These are phyloP conservation scores for Neotropicomus parvogracilis DNA, from an alignment of 1,284 basidiomycete species.

Conservation along the genomic window DNA sequence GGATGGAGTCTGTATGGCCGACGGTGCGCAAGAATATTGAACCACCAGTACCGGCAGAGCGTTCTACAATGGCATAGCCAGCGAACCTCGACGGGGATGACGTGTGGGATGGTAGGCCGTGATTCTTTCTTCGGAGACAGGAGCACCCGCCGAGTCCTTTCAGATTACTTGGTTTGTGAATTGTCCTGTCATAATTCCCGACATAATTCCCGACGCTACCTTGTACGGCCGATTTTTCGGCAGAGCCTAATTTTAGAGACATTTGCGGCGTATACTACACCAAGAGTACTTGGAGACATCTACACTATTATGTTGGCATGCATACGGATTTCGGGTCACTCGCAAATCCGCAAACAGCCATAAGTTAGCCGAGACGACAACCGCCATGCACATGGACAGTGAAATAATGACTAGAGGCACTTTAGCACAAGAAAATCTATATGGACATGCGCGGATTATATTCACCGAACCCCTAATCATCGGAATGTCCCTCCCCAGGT, in stretches of 20 bases:
- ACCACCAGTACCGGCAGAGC: slow-evolving; percentile 43
- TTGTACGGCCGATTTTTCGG: slow-evolving; percentile 22
- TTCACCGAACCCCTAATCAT: slow-evolving; percentile 32
- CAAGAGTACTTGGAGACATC: slow-evolving; percentile 23
- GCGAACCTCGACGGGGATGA: slow-evolving; percentile 30
- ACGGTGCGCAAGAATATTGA: slow-evolving; percentile 14
- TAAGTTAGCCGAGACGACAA: slow-evolving; percentile 22
- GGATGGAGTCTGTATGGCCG: slow-evolving; percentile 27
- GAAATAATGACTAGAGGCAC: slow-evolving; percentile 23
- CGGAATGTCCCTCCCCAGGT: slow-evolving; percentile 38
- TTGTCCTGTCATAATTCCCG: too few relatives aligned
- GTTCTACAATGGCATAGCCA: slow-evolving; percentile 42
- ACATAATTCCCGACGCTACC: slow-evolving; percentile 23
- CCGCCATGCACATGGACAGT: slow-evolving; percentile 20
- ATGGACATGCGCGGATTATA: slow-evolving; percentile 25
- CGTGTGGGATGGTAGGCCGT: slow-evolving; percentile 21
- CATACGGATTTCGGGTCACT: slow-evolving; percentile 13
- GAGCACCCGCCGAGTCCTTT: slow-evolving; percentile 16
- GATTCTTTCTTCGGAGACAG: slow-evolving; percentile 29
- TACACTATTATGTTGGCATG: slow-evolving; percentile 28
- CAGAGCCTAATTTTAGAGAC: slow-evolving; percentile 27
- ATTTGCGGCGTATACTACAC: slow-evolving; percentile 10
- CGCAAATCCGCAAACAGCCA: slow-evolving; percentile 13
- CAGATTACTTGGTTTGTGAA: slow-evolving; percentile 19
- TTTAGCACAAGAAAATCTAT: slow-evolving; percentile 36